A percentile compares a stretch with the other conserved stretches of the same genome.
Evolutionary conservation across 768 basidiomycete genomes (phyloP).

Genomic region (Suillus decipiens): DNA sequence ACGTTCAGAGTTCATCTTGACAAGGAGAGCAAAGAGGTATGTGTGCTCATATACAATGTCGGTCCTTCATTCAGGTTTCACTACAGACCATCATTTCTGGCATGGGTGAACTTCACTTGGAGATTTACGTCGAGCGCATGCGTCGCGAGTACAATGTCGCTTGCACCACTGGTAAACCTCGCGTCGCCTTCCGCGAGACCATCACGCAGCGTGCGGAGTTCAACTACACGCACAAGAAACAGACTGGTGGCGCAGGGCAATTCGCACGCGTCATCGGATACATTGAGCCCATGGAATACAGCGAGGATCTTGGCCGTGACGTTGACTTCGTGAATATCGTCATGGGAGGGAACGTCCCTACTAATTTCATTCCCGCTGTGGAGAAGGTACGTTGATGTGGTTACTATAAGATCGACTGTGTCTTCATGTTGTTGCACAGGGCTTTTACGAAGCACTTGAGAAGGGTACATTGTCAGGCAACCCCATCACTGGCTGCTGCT

Average conservation of each 20-base stretch:
- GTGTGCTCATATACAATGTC: constrained; percentile 37
- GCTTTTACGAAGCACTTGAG: constrained; percentile 92
- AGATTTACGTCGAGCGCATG: constrained; percentile 99
- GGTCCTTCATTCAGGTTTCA: constrained; percentile 7
- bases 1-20: constrained; percentile 98
- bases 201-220: constrained; percentile 83
- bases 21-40: constrained; percentile 88
- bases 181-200: constrained; percentile 96
- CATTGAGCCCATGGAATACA: constrained; percentile 84
- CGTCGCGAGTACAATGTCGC: constrained; percentile 94
- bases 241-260: constrained; percentile 96
- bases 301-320: constrained; percentile 79
- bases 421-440: constrained; percentile 45
- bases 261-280: constrained; percentile 91
- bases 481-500: constrained; percentile 79
- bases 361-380: constrained; percentile 90
- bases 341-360: constrained; percentile 91
- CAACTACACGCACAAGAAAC: constrained; percentile 95
- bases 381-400: constrained; percentile 67
- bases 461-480: constrained; percentile 91
- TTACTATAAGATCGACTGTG: background rate
- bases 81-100: constrained; percentile 95
- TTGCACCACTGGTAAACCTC: constrained; percentile 92
- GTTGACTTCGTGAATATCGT: constrained; percentile 83
- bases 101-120: constrained; percentile 98